A percentile compares a stretch with the other conserved stretches of the same genome.
Conservation (phyloP, 192 early-diverging fungal genomes). For the Podila clonocystis region DNA sequence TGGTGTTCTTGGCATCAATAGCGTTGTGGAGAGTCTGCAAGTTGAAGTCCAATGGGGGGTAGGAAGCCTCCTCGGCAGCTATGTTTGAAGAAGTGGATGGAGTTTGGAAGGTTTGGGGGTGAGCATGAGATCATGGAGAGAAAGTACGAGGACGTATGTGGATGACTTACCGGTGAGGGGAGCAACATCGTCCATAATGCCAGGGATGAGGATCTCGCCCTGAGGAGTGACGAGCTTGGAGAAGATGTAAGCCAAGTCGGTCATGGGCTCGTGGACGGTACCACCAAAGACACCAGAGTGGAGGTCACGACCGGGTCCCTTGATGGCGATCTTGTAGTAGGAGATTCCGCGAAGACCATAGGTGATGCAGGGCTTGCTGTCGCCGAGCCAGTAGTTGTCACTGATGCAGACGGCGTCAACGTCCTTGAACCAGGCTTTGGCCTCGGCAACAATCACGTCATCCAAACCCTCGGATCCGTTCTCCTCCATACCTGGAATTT, state of each 20-base stretch:
- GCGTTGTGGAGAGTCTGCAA: conserved; percentile 83
- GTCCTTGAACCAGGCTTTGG: conserved; percentile 87
- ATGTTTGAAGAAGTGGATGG: neutral
- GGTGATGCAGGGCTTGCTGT: conserved; percentile 95
- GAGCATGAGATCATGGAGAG: neutral
- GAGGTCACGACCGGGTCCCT: conserved; percentile 90
- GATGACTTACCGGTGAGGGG: conserved; percentile 70
- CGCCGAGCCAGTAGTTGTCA: conserved; percentile 99
- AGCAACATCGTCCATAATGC: conserved; percentile 92
- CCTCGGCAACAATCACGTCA: conserved; percentile 85
- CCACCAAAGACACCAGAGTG: conserved; percentile 98
- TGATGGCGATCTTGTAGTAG: conserved; percentile 72
- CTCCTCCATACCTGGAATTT: conserved; percentile 62
- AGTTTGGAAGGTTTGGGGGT: neutral
- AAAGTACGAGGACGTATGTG: neutral
- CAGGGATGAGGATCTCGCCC: conserved; percentile 92
- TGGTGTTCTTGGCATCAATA: conserved; percentile 77
- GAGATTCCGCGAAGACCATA: conserved; percentile 92
- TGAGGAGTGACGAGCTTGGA: conserved; percentile 82
- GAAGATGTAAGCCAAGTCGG: conserved; percentile 89
- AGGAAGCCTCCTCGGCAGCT: conserved; percentile 83
- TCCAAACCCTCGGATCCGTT: conserved; percentile 96
- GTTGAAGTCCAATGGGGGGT: conserved; percentile 85
- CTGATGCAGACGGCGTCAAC: conserved; percentile 97
- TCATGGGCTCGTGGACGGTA: conserved; percentile 98